Percentiles rank a stretch among this genome's conserved stretches.
Conservation (phyloP, 805 yeast genomes). For the Allodekkera sacchari region DNA sequence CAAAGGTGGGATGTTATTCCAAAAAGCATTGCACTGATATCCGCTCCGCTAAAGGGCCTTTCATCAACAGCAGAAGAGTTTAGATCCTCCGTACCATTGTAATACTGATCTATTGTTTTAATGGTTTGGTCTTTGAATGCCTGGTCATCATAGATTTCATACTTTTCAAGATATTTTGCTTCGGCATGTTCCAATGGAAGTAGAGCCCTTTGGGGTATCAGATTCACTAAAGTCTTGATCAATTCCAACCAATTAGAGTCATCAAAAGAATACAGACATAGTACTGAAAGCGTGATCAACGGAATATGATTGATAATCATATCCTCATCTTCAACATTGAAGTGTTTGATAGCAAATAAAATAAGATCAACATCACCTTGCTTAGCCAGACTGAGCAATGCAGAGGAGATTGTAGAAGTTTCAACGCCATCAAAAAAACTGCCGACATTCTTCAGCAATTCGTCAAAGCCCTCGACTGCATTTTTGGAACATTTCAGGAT, state of each 20-base stretch:
- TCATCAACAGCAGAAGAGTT: background rate
- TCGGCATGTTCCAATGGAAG: constrained; percentile 42
- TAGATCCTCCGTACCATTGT: constrained; percentile 3
- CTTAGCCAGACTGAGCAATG: constrained; percentile 38
- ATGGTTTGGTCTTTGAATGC: constrained; percentile 8
- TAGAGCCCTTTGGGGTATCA: constrained; percentile 58
- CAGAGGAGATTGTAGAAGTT: constrained; percentile 68
- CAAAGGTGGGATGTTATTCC: constrained; percentile 20
- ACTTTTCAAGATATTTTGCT: constrained; percentile 6
- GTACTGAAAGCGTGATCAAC: constrained; percentile 33
- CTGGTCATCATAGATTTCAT: constrained; percentile 5
- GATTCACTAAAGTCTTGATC: constrained; percentile 34
- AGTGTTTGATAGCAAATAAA: constrained; percentile 51
- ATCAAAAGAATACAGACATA: constrained; percentile 22
- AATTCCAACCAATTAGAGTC: constrained; percentile 31
- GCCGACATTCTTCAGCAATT: constrained; percentile 49
- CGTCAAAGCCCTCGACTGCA: constrained; percentile 26
- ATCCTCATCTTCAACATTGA: constrained; percentile 81
- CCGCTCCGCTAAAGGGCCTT: constrained; percentile 35
- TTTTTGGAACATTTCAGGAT: constrained; percentile 41
- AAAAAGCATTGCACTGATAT: constrained; percentile 34
- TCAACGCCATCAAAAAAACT: constrained; percentile 84
- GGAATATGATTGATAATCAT: constrained; percentile 75
- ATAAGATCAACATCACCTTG: constrained; percentile 38
- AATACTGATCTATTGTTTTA: constrained; percentile 11